Evolutionary conservation across 164 flowering plant species (phyloP), one percentile per base, ranked within the genome.

Genomic region (Echeveria elegans): DNA sequence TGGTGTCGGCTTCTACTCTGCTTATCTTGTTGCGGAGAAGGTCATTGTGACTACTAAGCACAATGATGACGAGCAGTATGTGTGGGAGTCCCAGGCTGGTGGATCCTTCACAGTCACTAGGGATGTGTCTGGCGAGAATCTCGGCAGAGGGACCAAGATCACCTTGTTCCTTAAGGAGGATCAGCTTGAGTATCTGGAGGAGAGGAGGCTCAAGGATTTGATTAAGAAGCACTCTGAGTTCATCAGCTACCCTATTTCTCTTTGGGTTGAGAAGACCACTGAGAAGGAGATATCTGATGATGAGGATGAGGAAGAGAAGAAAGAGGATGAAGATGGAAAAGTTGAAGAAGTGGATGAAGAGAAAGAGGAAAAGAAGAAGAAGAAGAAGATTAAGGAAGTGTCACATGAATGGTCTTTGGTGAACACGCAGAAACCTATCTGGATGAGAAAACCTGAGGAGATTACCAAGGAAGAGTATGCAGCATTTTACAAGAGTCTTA

Each of bases 401-500:
- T n/a, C n/a, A n/a, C n/a, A n/a, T n/a, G n/a, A n/a, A n/a, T 77
- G 80, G 80, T n/a, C 73, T 18, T 24, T 77, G 60, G 60, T 74
- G 24, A 77, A 77, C 77, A 77, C 74, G 73, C 80, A 77, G 65
- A 77, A 77, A 58, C 80, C 77, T 29, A 77, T 77, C 67, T 77
- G 80, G n/a, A n/a, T n/a, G n/a, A n/a, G n/a, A n/a, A n/a, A n/a
- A n/a, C n/a, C n/a, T n/a, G n/a, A n/a, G n/a, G n/a, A n/a, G n/a
- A n/a, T n/a, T n/a, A n/a, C n/a, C n/a, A n/a, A n/a, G n/a, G n/a
- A n/a, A n/a, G n/a, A n/a, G n/a, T n/a, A n/a, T n/a, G n/a, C n/a
- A n/a, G n/a, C n/a, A n/a, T n/a, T n/a, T n/a, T n/a, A n/a, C n/a
- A n/a, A n/a, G n/a, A n/a, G n/a, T n/a, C n/a, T n/a, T n/a, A n/a